Conservation (phyloP, 495 filamentous ascomycete species). For the Geopyxis carbonaria region DNA sequence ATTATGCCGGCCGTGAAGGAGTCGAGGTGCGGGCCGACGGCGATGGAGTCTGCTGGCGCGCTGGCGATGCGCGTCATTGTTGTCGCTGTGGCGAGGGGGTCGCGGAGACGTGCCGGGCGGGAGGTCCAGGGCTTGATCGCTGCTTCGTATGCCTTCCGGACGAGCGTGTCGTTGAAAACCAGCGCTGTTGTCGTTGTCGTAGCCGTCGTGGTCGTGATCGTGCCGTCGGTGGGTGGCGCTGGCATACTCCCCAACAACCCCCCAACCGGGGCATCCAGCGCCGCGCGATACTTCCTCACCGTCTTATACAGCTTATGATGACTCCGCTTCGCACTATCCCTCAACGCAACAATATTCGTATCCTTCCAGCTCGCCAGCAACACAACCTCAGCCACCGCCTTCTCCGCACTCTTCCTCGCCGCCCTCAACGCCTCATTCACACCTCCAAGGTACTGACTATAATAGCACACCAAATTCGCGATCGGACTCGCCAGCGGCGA, state of each 20-base stretch:
- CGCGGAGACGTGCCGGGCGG: slow-evolving; percentile 51
- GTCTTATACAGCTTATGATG: slow-evolving; percentile 83
- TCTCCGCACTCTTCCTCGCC: slow-evolving; percentile 53
- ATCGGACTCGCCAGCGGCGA: slow-evolving; percentile 52
- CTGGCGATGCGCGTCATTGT: slow-evolving; percentile 44
- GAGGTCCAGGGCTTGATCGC: slow-evolving; percentile 38
- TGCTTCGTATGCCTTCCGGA: slow-evolving; percentile 35
- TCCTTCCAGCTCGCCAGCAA: slow-evolving; percentile 90
- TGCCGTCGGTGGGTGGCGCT: too few relatives aligned
- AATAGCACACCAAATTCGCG: slow-evolving; percentile 41
- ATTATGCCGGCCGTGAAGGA: slow-evolving; percentile 49
- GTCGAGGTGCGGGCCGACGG: slow-evolving; percentile 44
- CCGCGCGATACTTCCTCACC: slow-evolving; percentile 66
- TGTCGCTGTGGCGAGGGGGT: slow-evolving; percentile 44
- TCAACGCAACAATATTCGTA: slow-evolving; percentile 73
- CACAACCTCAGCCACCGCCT: slow-evolving; percentile 72
- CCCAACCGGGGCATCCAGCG: slow-evolving; percentile 55
- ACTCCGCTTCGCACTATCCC: slow-evolving; percentile 73
- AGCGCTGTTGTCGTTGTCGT: slow-evolving; percentile 12
- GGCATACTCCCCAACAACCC: slow-evolving; percentile 48
- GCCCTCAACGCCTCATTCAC: slow-evolving; percentile 44
- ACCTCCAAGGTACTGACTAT: slow-evolving; percentile 45
- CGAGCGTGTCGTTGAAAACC: slow-evolving; percentile 18
- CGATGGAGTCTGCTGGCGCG: slow-evolving; percentile 34
- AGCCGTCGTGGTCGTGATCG: slow-evolving; percentile 18